Evolutionary conservation across 495 filamentous ascomycete genomes (phyloP).

Genomic region (Penicillium waksmanii): DNA sequence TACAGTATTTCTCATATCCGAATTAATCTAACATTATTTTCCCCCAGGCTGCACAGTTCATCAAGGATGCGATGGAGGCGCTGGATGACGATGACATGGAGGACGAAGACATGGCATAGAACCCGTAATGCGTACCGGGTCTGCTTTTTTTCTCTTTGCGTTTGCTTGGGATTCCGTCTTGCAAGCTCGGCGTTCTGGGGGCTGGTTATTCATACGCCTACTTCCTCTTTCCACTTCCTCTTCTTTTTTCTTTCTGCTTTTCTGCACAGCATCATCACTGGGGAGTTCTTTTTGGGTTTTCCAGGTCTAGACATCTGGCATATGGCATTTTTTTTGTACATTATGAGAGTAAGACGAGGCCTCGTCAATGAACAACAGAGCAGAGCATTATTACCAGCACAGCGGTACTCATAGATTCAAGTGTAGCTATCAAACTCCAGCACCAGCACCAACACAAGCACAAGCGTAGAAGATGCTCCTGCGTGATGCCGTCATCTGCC

Average conservation of each 20-base stretch:
- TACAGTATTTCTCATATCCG: conserved; percentile 9
- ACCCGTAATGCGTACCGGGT: conserved; percentile 23
- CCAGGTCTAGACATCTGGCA: conserved; percentile 32
- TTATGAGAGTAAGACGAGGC: conserved; percentile 34
- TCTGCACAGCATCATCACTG: conserved; percentile 47
- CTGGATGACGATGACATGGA: conserved; percentile 84
- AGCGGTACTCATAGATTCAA: no score
- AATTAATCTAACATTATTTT: conserved; percentile 11
- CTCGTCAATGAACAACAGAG: conserved; percentile 12
- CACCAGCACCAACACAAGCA: no score
- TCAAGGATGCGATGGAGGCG: conserved; percentile 90
- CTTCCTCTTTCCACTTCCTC: neutral
- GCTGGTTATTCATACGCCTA: neutral
- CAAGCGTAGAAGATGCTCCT: neutral
- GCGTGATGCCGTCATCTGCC: conserved; percentile 29
- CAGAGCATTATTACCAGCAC: conserved; percentile 17
- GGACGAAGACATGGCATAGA: conserved; percentile 61
- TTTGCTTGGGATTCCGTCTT: conserved; percentile 18
- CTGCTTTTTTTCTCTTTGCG: conserved; percentile 14
- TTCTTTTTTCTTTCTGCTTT: conserved; percentile 19
- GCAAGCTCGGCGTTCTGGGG: conserved; percentile 29
- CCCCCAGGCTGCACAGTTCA: conserved; percentile 78
- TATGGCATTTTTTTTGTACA: conserved; percentile 42
- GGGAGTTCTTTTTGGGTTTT: conserved; percentile 41
- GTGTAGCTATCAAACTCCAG: no score